phyloP scores from a whole-genome alignment of 371 early-diverging fungal species.

The Nematocida ironsii region DNA sequence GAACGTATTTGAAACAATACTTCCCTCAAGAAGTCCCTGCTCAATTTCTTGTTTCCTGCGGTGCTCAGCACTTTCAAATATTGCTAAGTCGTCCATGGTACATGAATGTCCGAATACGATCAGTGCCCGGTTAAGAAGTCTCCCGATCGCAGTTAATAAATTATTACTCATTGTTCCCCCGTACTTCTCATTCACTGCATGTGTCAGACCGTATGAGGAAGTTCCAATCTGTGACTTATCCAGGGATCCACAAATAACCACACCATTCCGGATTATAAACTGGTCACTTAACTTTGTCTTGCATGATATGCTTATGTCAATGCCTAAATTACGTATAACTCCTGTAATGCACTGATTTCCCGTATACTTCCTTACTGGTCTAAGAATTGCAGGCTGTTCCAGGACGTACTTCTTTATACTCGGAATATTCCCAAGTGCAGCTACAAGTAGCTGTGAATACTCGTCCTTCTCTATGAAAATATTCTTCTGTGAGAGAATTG shows the following conservation, averaged over 20 bases:
- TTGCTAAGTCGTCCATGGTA: constrained; percentile 93
- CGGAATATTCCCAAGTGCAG: constrained; percentile 72
- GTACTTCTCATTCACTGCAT: constrained; percentile 90
- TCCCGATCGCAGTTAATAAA: constrained; percentile 83
- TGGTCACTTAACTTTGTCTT: constrained; percentile 81
- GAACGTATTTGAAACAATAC: background rate
- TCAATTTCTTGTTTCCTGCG: constrained; percentile 72
- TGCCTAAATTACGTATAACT: constrained; percentile 54
- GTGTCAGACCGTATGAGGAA: constrained; percentile 83
- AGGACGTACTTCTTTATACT: constrained; percentile 22
- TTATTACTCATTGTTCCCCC: constrained; percentile 83
- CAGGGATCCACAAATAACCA: constrained; percentile 83
- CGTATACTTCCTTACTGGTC: constrained; percentile 84
- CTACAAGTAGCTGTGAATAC: constrained; percentile 86
- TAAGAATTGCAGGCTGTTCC: constrained; percentile 66
- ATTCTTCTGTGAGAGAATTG: constrained; percentile 82
- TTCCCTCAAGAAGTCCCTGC: constrained; percentile 72
- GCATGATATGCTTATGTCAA: constrained; percentile 77
- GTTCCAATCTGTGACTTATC: constrained; percentile 97
- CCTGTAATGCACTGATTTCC: constrained; percentile 82
- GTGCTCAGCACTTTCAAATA: constrained; percentile 69
- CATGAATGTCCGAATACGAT: constrained; percentile 86
- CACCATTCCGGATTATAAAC: constrained; percentile 79
- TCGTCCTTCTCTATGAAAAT: constrained; percentile 82
- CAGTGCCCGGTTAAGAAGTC: constrained; percentile 85